Base-by-base conservation (phyloP, 2,329 filamentous ascomycete genomes). In the Stagonosporopsis tanaceti region DNA sequence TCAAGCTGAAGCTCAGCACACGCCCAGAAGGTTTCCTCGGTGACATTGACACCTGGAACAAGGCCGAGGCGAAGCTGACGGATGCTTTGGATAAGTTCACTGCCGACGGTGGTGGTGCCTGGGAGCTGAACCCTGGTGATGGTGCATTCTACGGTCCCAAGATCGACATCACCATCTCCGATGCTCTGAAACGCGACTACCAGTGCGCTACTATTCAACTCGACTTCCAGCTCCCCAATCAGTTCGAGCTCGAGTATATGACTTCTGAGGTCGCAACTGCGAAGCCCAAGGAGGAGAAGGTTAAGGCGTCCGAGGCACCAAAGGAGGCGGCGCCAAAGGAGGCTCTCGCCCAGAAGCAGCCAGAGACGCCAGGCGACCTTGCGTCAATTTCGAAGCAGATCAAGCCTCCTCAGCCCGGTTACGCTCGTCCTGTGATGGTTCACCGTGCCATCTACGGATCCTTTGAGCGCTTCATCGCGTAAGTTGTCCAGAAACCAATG, bases 101-200 rank as follows among this genome's bases (percentile, higher is more conserved):
- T 3, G 72, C 73, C 14, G 65, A 79, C 45, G 83, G 82, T 50
- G 85, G 89, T 59, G 84, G 87, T 32, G 82, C 87, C 62, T 99
- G 95, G 95, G 90, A 92, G 76, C 82, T 97, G 48, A 97, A 98
- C 78, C 90, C 92, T 59, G 95, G 94, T 55, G 95, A 99, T 69
- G 95, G 95, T 73, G 95, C 95, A 50, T 99, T 98, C 80, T 99
- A 99, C 77, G 95, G 95, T 1, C 95, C 95, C 48, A 99, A 99
- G 86, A 97, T 98, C 68, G 95, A 99, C 70, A 95, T 99, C 72
- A 96, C 92, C 60, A 93, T 99, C 71, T 89, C 88, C 48, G 94
- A 97, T 78, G 92, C 92, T 42, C 82, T 97, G 65, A 87, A 88
- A 77, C 87, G 93, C 75, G 91, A 93, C 59, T 91, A 88, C 81